Conservation (phyloP, 768 basidiomycete genomes). For the Russula earlei region DNA sequence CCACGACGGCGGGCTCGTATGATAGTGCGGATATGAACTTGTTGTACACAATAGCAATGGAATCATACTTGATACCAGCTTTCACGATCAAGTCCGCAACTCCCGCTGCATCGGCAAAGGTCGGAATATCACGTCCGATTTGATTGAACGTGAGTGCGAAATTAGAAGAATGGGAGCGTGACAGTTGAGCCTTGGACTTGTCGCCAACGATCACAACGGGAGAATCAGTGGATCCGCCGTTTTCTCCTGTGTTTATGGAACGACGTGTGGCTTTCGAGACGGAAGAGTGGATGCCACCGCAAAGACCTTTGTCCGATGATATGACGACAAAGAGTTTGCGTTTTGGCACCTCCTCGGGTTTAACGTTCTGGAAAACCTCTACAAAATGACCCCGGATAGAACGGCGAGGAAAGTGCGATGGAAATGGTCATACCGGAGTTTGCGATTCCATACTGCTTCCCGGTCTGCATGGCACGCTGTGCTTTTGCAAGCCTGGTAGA, state of each 20-base stretch:
- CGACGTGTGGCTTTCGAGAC: slow-evolving; percentile 84
- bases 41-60: slow-evolving; percentile 73
- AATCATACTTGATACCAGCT: slow-evolving; percentile 80
- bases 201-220: slow-evolving; percentile 87
- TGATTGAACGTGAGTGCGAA: slow-evolving; percentile 89
- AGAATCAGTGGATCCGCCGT: slow-evolving; percentile 46
- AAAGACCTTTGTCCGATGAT: slow-evolving; percentile 98
- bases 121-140: slow-evolving; percentile 94
- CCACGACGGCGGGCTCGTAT: slow-evolving; percentile 70
- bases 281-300: slow-evolving; percentile 98
- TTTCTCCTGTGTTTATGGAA: slow-evolving; percentile 45
- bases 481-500: slow-evolving; percentile 95
- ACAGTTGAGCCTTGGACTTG: slow-evolving; percentile 92
- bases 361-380: slow-evolving; percentile 84
- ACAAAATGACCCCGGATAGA: slow-evolving; percentile 12
- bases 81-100: slow-evolving; percentile 89
- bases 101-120: slow-evolving; percentile 90
- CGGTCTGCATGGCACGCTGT: slow-evolving; percentile 83
- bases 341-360: slow-evolving; percentile 56
- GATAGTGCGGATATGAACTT: slow-evolving; percentile 83
- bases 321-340: slow-evolving; percentile 88
- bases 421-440: slow-evolving; percentile 59
- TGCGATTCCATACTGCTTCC: slow-evolving; percentile 88
- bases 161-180: slow-evolving; percentile 53
- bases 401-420: neutral